Evolutionary conservation across 2,329 filamentous ascomycete species (phyloP).

Genomic region (Ceratocystis harringtonii): DNA sequence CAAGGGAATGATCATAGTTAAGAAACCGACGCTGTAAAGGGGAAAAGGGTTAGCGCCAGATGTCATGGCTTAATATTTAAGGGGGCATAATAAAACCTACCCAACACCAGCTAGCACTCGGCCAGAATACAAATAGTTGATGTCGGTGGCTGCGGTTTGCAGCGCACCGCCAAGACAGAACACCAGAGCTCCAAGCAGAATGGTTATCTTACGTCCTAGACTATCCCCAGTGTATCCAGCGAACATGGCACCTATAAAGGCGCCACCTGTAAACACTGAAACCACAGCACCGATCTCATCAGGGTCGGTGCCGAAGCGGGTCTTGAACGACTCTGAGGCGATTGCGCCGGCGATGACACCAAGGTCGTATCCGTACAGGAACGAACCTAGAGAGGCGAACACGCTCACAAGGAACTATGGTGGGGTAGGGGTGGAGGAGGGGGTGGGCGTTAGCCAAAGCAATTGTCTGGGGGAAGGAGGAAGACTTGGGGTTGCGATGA

Average conservation of each 20-base stretch:
- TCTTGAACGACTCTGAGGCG: constrained; percentile 31
- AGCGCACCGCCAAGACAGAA: constrained; percentile 59
- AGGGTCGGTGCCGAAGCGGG: constrained; percentile 14
- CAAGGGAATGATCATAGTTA: constrained; percentile 35
- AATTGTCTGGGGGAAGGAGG: not conserved
- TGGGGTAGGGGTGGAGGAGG: not conserved
- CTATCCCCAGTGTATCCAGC: constrained; percentile 49
- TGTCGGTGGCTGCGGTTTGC: constrained; percentile 50
- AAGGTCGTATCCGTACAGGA: constrained; percentile 41
- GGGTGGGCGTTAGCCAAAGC: not conserved
- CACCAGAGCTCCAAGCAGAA: constrained; percentile 52
- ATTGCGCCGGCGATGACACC: constrained; percentile 39
- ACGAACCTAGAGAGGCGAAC: constrained; percentile 41
- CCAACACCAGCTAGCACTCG: constrained; percentile 53
- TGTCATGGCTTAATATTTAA: too few relatives aligned
- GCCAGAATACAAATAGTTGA: constrained; percentile 52
- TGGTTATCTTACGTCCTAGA: constrained; percentile 56
- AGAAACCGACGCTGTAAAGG: constrained; percentile 29
- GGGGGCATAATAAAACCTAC: constrained; percentile 19
- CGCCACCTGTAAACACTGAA: constrained; percentile 63
- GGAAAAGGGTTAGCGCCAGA: not conserved
- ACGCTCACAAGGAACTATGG: constrained; percentile 36
- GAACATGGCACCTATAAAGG: constrained; percentile 52
- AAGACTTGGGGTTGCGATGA: not conserved
- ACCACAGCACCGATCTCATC: constrained; percentile 51